Evolutionary conservation across 352 stramenopile genomes (phyloP), one percentile per base, ranked within the genome.

Genomic region (Elongisporangium prolatum): DNA sequence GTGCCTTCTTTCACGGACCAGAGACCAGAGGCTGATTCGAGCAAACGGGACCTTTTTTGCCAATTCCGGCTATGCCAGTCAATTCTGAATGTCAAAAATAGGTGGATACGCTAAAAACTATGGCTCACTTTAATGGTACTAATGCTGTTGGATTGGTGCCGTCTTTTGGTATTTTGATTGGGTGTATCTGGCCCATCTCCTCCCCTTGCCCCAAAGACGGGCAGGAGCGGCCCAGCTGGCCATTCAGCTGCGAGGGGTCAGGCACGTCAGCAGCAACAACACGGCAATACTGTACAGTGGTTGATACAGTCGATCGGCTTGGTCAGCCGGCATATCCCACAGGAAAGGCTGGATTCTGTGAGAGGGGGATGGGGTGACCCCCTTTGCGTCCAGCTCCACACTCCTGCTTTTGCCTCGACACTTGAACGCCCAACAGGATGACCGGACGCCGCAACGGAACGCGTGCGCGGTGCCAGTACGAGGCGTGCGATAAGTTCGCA

Each of bases 401-500:
- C 28, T 40, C 28, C 28, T 40, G 28, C 28, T 14, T 40, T 40
- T 40, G 67, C 51, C 25, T 66, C 48, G 67, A 61, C 61, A 85
- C 80, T 67, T 68, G 65, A 62, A 61, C 62, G 38, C 17, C 63
- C 22, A 72, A 22, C 50, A 74, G 65, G 56, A 68, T 65, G 64
- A 48, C 64, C 10, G 49, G 54, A 54, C 70, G 77, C 55, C 77
- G 80, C 69, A 88, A 85, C 61, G 71, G 66, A 60, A 92, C 84
- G 67, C 84, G 84, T 48, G 84, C 84, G 28, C 77, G 84, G 38
- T 94, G 85, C 60, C 81, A 91, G 44, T 78, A 86, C 50, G 64
- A 66, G 13, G 65, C 59, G n/a, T 94, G 85, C 69, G 76, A 89
- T 51, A 94, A 94, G 69, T 94, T 92, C 71, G 85, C 82, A 5